Percentiles rank a stretch among this genome's conserved stretches.
Evolutionary conservation across 345 rosid species (phyloP).

Genomic region (Eucalyptus victrix): DNA sequence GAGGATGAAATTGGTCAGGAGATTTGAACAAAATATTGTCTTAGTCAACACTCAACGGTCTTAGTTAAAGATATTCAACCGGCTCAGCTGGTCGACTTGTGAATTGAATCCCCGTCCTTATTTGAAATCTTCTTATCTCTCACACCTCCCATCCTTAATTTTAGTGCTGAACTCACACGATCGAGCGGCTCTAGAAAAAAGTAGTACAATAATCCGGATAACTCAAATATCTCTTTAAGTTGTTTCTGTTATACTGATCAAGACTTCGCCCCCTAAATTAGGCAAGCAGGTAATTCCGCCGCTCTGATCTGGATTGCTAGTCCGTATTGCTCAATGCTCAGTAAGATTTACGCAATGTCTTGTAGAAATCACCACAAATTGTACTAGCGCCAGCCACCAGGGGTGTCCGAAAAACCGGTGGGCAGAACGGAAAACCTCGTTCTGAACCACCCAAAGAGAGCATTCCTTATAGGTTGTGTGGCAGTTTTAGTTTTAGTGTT

Average conservation of each 20-base stretch:
- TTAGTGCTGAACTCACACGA: not conserved
- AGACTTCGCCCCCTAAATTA: not conserved
- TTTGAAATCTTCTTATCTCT: not conserved
- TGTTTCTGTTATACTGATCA: not conserved
- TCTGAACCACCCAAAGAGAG: not conserved
- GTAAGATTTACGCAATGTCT: not conserved
- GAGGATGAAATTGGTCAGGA: not conserved
- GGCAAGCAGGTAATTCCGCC: not conserved
- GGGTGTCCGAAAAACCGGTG: not conserved
- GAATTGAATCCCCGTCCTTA: not conserved
- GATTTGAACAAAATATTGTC: not conserved
- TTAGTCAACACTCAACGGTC: not conserved
- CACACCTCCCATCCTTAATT: not conserved
- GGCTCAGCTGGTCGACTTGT: not conserved
- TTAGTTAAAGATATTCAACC: not conserved
- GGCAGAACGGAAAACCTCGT: not conserved
- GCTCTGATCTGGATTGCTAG: not conserved
- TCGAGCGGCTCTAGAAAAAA: not conserved
- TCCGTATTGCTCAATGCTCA: not conserved
- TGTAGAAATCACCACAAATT: not conserved
- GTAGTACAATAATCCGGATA: not conserved
- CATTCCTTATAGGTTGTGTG: not conserved
- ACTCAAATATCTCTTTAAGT: not conserved
- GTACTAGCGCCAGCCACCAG: not conserved
- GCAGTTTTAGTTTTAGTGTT: not conserved